Evolutionary conservation across 225 moss, liverwort and hornwort species (phyloP).

Genomic region (Bryoerythrophyllum caledonicum): DNA sequence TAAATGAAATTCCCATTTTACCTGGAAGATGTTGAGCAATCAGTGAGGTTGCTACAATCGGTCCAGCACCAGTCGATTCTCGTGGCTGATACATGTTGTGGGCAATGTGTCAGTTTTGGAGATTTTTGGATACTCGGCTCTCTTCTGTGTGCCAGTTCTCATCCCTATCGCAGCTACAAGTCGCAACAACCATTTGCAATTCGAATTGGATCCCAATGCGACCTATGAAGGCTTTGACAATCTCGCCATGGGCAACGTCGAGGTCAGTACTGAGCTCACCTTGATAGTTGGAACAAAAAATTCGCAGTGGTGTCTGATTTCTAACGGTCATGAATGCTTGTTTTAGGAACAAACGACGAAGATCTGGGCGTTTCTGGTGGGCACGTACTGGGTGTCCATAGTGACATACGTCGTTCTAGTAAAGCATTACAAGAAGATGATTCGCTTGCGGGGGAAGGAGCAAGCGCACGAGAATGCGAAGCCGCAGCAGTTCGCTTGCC

Average conservation of each 20-base stretch:
- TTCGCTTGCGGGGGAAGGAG: conserved; percentile 51
- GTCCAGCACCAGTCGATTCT: neutral
- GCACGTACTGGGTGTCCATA: conserved; percentile 52
- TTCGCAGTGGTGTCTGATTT: no score
- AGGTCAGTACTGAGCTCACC: conserved; percentile 32
- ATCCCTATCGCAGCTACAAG: conserved; percentile 58
- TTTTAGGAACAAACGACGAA: conserved; percentile 38
- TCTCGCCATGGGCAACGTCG: conserved; percentile 61
- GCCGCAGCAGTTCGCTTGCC: conserved; percentile 52
- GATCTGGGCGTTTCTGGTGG: conserved; percentile 62
- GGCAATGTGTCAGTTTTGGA: conserved; percentile 44
- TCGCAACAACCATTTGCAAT: conserved; percentile 22
- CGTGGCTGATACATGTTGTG: conserved; percentile 2
- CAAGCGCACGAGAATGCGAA: conserved; percentile 53
- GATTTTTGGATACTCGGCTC: conserved; percentile 50
- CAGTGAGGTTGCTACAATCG: neutral
- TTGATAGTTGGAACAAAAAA: neutral
- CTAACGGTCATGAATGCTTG: neutral
- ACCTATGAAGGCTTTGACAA: conserved; percentile 56
- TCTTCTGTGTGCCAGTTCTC: conserved; percentile 56
- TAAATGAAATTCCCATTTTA: no score
- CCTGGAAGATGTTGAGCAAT: neutral
- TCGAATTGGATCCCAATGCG: conserved; percentile 35
- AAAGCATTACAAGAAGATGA: conserved; percentile 60
- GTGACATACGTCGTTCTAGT: conserved; percentile 45